Evolutionary conservation across 768 basidiomycete genomes (phyloP), one percentile per base, ranked within the genome.

Genomic region (Mycena capillaripes): DNA sequence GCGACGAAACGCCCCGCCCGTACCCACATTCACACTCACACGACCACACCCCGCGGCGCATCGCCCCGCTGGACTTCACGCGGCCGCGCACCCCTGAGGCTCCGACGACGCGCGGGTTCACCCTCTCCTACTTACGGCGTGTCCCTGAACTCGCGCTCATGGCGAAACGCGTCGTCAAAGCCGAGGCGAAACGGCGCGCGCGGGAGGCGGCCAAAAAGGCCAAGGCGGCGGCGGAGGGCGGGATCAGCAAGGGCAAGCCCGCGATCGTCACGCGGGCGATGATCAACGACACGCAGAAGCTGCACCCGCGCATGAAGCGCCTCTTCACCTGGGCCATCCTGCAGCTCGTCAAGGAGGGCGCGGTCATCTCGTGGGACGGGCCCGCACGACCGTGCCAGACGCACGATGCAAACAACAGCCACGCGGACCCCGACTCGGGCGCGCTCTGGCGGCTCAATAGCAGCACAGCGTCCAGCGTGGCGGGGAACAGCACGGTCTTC

Each of bases 41-140:
- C 30, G n/a, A 77, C 42, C 69, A 64, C 32, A 83, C 83, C 7
- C 82, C 86, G 14, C 77, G 81, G 10, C 75, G 79, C 2, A 63
- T 68, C 11, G 69, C 70, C 34, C 64, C 71, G n/a, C 38, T 67
- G 29, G 60, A 48, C 48, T 68, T 34, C 69, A 66, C 56, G 61
- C 74, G 11, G 60, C 68, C 66, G 55, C 60, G n/a, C 48, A 30
- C 55, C 2, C 16, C 68, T n/a, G 55, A 55, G 12, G 53, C 50
- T 16, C 29, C 38, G 48, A 56, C 30, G 42, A 56, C 30, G 42
- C 79, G 81, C 40, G 92, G 93, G 1, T 94, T 92, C 78, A 91
- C 93, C 0, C 80, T 95, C 9, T 93, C 93, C 0, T 91, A 94
- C 76, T 86, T 95, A 2, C 89, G 93, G 9, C 92, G 94, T 55